phyloP scores from a whole-genome alignment of 768 basidiomycete genomes.

The Chiua virens region DNA sequence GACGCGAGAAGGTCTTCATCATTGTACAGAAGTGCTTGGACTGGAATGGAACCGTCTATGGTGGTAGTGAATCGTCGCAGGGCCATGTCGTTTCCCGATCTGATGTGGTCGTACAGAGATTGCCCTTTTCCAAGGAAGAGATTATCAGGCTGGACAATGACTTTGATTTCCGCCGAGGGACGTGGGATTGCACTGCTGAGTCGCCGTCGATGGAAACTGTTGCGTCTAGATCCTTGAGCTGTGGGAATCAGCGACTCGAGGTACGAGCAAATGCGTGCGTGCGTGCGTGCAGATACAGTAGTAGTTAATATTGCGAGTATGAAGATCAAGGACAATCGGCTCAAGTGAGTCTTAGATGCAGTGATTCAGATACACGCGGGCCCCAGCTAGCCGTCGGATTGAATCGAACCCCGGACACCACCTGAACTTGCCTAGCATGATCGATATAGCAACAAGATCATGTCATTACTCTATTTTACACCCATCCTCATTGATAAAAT shows the following conservation, averaged over 20 bases:
- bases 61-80: slow-evolving; percentile 53
- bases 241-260: slow-evolving; percentile 8
- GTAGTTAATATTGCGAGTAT: neutral
- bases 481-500: neutral
- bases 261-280: too few species aligned
- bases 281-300: slow-evolving; percentile 7
- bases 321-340: slow-evolving; percentile 7
- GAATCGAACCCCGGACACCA: slow-evolving; percentile 27
- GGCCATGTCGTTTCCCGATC: slow-evolving; percentile 38
- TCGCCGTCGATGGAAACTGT: slow-evolving; percentile 3
- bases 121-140: neutral
- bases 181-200: slow-evolving; percentile 7
- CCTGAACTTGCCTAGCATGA: neutral
- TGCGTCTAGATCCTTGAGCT: slow-evolving; percentile 2
- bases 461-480: neutral
- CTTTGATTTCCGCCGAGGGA: slow-evolving; percentile 12
- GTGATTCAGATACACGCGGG: slow-evolving; percentile 4
- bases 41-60: slow-evolving; percentile 77
- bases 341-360: slow-evolving; percentile 26
- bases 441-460: neutral
- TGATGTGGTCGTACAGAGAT: slow-evolving; percentile 1
- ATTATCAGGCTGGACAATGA: neutral
- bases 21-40: slow-evolving; percentile 71
- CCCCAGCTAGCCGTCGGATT: slow-evolving; percentile 5
- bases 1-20: slow-evolving; percentile 76